These are phyloP conservation scores for Cajanus cajan DNA, from an alignment of 306 rosid species.

Conservation along the genomic window DNA sequence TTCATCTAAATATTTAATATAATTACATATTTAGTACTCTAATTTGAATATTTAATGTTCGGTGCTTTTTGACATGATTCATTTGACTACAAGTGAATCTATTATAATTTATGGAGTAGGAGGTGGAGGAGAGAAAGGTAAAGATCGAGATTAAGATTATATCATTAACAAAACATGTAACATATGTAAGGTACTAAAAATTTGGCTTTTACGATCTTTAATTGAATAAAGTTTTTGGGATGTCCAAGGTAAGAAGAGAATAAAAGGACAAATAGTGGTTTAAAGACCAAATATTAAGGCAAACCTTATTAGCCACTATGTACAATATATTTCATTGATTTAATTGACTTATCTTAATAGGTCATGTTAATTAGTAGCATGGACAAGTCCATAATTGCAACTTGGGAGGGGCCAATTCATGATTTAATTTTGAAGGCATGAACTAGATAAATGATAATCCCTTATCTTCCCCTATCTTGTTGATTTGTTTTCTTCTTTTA, in stretches of 20 bases:
- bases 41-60: too few species aligned
- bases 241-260: slow-evolving; percentile 38
- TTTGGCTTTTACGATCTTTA: slow-evolving; percentile 36
- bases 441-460: too few species aligned
- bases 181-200: slow-evolving; percentile 29
- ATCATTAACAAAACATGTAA: slow-evolving; percentile 13
- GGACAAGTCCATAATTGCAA: slow-evolving; percentile 17
- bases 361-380: slow-evolving; percentile 5
- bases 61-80: slow-evolving; percentile 19
- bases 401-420: slow-evolving; percentile 24
- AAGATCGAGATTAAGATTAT: slow-evolving; percentile 15
- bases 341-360: slow-evolving; percentile 24
- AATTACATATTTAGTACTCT: too few species aligned
- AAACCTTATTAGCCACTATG: slow-evolving; percentile 26
- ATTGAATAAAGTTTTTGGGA: slow-evolving; percentile 24
- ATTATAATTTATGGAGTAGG: not conserved
- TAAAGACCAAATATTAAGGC: slow-evolving; percentile 26
- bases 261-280: slow-evolving; percentile 43
- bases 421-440: not conserved
- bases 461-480: slow-evolving; percentile 36
- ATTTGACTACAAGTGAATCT: slow-evolving; percentile 37
- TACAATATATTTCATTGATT: slow-evolving; percentile 23
- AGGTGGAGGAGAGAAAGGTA: not conserved
- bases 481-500: slow-evolving; percentile 48
- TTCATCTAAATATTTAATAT: too few species aligned